Conservation (phyloP, 306 rosid genomes). For the Oemleria cerasiformis region DNA sequence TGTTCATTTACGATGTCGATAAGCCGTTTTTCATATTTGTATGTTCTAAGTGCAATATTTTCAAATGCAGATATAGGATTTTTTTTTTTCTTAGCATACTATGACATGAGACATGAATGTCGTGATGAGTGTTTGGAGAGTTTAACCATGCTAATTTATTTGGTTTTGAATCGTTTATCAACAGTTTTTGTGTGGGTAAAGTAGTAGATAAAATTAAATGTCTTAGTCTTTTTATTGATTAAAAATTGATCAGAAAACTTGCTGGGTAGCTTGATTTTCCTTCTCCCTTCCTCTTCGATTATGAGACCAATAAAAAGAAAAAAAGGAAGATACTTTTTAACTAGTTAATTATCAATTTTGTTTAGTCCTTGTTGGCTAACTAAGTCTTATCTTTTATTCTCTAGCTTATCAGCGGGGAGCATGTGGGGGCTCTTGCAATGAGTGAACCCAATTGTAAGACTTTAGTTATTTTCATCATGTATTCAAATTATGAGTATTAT, state of each 20-base stretch:
- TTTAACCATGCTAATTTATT: not conserved
- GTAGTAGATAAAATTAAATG: not conserved
- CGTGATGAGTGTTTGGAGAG: not conserved
- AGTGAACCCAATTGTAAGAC: conserved; percentile 68
- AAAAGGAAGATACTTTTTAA: not conserved
- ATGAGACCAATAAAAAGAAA: not conserved
- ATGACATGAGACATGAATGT: not conserved
- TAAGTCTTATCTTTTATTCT: conserved; percentile 19
- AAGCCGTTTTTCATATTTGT: not conserved
- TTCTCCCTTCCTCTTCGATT: not conserved
- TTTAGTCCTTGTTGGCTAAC: conserved; percentile 23
- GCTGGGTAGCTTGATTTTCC: not conserved
- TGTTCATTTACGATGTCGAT: not conserved
- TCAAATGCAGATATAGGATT: not conserved
- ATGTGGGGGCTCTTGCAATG: conserved; percentile 98
- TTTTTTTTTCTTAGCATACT: not conserved
- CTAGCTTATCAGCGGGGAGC: conserved; percentile 94
- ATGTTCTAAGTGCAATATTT: not conserved
- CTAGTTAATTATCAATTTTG: not conserved
- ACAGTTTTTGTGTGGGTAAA: not conserved
- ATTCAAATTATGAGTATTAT: conserved; percentile 16
- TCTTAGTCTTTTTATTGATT: not conserved
- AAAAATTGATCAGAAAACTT: not conserved
- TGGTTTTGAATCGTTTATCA: not conserved
- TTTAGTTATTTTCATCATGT: conserved; percentile 16